A percentile compares a stretch with the other conserved stretches of the same genome.
These are phyloP conservation scores for Novymonas esmeraldas DNA, from an alignment of 208 protist genomes.

Conservation along the genomic window DNA sequence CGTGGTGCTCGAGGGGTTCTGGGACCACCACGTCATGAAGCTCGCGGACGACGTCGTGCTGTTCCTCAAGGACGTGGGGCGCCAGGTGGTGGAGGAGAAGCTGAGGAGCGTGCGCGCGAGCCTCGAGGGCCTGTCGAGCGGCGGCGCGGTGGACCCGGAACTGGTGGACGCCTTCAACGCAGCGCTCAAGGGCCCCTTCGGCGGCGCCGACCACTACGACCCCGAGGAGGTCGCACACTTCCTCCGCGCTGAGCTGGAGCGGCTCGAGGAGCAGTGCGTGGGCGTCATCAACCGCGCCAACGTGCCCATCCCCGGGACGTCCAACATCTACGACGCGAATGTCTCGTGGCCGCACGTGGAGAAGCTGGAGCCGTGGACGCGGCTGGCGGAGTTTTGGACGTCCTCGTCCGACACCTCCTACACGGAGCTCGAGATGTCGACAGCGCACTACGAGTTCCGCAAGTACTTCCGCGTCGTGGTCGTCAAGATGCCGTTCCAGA, in stretches of 20 bases:
- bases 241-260: constrained; percentile 63
- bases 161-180: constrained; percentile 61
- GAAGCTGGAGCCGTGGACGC: constrained; percentile 86
- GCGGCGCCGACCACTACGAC: constrained; percentile 63
- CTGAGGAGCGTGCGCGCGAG: constrained; percentile 61
- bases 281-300: constrained; percentile 84
- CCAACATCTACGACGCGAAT: constrained; percentile 83
- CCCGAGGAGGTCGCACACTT: constrained; percentile 85
- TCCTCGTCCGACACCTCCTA: constrained; percentile 87
- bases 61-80: constrained; percentile 85
- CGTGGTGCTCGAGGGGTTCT: constrained; percentile 84
- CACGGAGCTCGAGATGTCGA: constrained; percentile 88
- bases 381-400: constrained; percentile 89
- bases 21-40: constrained; percentile 91
- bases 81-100: constrained; percentile 80
- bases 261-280: constrained; percentile 85
- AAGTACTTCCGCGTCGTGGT: constrained; percentile 89
- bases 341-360: constrained; percentile 87
- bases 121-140: constrained; percentile 37
- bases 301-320: constrained; percentile 71
- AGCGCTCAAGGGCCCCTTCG: constrained; percentile 63
- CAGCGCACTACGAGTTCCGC: constrained; percentile 89
- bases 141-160: constrained; percentile 63
- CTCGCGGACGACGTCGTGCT: constrained; percentile 86
- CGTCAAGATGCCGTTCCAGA: constrained; percentile 88